Conservation (phyloP, 139 green algal species). For the Edaphochlamys debaryana region DNA sequence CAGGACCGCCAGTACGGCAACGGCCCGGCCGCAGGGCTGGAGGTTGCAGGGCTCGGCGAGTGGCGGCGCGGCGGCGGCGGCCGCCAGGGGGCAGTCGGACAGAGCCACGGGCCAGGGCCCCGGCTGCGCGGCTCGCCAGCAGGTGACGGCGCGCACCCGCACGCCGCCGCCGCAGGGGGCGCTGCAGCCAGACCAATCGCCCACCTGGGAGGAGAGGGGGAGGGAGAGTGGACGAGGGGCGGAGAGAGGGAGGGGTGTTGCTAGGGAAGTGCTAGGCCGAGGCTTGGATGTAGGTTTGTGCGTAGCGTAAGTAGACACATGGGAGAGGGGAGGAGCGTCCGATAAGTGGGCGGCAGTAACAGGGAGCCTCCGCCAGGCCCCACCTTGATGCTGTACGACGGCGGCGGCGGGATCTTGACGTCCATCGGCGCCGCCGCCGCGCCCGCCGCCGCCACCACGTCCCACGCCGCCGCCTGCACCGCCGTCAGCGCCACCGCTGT, state of each 20-base stretch:
- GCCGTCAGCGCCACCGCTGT: background rate
- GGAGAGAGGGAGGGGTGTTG: no score
- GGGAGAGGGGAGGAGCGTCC: no score
- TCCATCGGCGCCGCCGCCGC: background rate
- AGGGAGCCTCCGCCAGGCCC: no score
- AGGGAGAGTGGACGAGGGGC: no score
- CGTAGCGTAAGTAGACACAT: no score
- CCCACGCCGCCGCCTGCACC: background rate
- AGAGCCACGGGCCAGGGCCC: constrained; percentile 30
- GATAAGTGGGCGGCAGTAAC: no score
- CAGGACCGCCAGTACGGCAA: background rate
- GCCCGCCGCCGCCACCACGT: constrained; percentile 6
- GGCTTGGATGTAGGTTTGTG: no score
- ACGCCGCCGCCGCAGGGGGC: constrained; percentile 54
- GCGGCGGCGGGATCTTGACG: no score
- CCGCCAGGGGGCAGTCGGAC: constrained; percentile 52
- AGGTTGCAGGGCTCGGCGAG: background rate
- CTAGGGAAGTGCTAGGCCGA: no score
- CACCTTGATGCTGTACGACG: background rate
- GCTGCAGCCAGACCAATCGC: constrained; percentile 53
- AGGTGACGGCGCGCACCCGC: constrained; percentile 42
- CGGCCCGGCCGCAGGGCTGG: background rate
- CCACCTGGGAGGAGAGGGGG: constrained; percentile 8
- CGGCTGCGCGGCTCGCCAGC: constrained; percentile 13
- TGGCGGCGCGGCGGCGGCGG: background rate